Evolutionary conservation across 2,329 filamentous ascomycete species (phyloP).

Genomic region (Tolypocladium inflatum): DNA sequence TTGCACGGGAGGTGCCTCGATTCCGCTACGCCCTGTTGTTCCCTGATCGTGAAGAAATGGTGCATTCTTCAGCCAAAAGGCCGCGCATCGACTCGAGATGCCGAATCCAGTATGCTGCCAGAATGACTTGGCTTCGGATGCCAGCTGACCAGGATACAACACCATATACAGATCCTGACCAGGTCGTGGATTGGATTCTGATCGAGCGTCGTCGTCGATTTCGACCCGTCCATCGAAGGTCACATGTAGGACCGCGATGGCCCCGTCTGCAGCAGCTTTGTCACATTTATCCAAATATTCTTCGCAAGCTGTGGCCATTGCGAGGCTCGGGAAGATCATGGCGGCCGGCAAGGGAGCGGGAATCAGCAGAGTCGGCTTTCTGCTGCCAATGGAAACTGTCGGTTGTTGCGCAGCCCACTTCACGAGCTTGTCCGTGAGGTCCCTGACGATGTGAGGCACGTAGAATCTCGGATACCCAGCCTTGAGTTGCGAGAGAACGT

Average conservation of each 20-base stretch:
- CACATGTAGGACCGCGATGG: slow-evolving; percentile 1
- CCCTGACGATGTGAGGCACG: slow-evolving; percentile 11
- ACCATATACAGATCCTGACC: slow-evolving; percentile 8
- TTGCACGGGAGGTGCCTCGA: neutral
- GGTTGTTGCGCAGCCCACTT: slow-evolving; percentile 4
- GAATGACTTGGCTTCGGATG: slow-evolving; percentile 14
- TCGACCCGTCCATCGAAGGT: slow-evolving; percentile 6
- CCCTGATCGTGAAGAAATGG: slow-evolving; percentile 6
- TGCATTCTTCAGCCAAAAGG: slow-evolving; percentile 13
- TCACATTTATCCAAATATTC: slow-evolving; percentile 8
- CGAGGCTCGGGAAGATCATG: slow-evolving; percentile 8
- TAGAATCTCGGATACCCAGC: slow-evolving; percentile 19
- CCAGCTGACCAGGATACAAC: slow-evolving; percentile 7
- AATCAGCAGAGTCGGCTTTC: neutral
- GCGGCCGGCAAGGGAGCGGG: neutral
- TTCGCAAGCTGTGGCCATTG: slow-evolving; percentile 8
- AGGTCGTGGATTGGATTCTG: neutral
- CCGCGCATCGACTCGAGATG: slow-evolving; percentile 17
- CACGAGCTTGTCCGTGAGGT: slow-evolving; percentile 10
- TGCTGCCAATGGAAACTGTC: too few relatives aligned
- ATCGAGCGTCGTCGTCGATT: neutral
- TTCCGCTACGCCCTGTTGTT: neutral
- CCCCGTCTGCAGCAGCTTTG: neutral
- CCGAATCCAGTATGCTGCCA: slow-evolving; percentile 20
- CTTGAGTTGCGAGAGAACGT: slow-evolving; percentile 11